Evolutionary conservation across 1,139 yeast genomes (phyloP).

Genomic region (Saccharomycopsis crataegensis): DNA sequence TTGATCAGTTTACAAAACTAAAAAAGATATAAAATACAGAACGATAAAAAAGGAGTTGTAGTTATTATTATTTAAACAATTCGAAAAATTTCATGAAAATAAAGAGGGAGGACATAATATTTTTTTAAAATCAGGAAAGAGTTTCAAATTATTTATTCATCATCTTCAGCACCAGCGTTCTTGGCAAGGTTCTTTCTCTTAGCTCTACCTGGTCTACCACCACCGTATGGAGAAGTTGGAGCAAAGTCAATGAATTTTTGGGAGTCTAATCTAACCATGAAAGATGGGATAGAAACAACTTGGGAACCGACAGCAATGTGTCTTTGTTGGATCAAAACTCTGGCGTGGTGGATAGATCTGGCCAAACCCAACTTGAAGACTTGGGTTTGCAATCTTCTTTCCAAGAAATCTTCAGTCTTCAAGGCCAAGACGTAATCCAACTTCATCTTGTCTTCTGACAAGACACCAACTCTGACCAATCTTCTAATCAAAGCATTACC

Average conservation of each 20-base stretch:
- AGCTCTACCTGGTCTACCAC: slow-evolving; percentile 99
- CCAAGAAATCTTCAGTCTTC: slow-evolving; percentile 98
- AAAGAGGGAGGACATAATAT: not conserved
- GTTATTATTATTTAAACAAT: not conserved
- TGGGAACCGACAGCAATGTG: slow-evolving; percentile 99
- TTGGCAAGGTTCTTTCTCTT: slow-evolving; percentile 92
- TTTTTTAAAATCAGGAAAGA: not conserved
- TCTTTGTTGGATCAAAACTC: slow-evolving; percentile 97
- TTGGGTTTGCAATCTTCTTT: slow-evolving; percentile 99
- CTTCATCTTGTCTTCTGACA: slow-evolving; percentile 99
- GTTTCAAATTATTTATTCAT: slow-evolving; percentile 31
- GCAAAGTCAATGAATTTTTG: slow-evolving; percentile 99
- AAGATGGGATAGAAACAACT: slow-evolving; percentile 96
- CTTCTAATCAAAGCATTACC: slow-evolving; percentile 99
- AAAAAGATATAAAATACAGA: no score
- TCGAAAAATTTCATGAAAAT: not conserved
- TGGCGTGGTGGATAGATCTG: slow-evolving; percentile 99
- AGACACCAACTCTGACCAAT: slow-evolving; percentile 97
- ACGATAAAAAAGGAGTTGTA: not conserved
- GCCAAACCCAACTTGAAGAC: slow-evolving; percentile 99
- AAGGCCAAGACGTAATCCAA: slow-evolving; percentile 99
- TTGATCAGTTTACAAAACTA: no score
- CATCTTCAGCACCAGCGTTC: slow-evolving; percentile 50
- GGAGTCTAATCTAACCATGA: slow-evolving; percentile 99
- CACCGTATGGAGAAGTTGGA: slow-evolving; percentile 99